Conservation (phyloP, 129 eudicot genomes). For the Centrapalus pauciflorus region DNA sequence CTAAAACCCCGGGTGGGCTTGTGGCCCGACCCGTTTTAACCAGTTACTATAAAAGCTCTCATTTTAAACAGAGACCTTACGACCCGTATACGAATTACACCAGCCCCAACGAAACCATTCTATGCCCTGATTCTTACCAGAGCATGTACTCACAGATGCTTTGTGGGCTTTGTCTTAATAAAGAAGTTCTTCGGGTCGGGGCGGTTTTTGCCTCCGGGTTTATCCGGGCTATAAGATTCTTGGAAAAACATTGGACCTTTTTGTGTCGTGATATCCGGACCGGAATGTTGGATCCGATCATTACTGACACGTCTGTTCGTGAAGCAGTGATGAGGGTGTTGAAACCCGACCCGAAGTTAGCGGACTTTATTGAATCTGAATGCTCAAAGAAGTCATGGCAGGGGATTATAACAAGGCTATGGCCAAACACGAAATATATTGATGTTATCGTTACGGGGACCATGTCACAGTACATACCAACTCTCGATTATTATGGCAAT, state of each 20-base stretch:
- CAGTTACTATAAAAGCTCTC: conserved; percentile 61
- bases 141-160: conserved; percentile 82
- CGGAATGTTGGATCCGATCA: conserved; percentile 37
- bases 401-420: conserved; percentile 64
- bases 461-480: conserved; percentile 75
- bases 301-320: conserved; percentile 45
- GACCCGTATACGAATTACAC: conserved; percentile 79
- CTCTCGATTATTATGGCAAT: conserved; percentile 66
- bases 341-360: conserved; percentile 48
- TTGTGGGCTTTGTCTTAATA: conserved; percentile 55
- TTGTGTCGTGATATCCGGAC: conserved; percentile 56
- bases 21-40: conserved; percentile 78
- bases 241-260: conserved; percentile 50
- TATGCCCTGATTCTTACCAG: conserved; percentile 73
- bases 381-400: conserved; percentile 62
- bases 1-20: conserved; percentile 66
- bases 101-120: conserved; percentile 67
- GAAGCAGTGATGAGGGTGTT: conserved; percentile 50
- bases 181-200: conserved; percentile 64
- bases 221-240: conserved; percentile 65
- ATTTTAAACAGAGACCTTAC: conserved; percentile 55
- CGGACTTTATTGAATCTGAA: conserved; percentile 53
- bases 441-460: conserved; percentile 80
- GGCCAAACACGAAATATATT: conserved; percentile 75
- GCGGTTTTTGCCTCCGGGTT: conserved; percentile 80